A percentile compares a stretch with the other conserved stretches of the same genome.
These are phyloP conservation scores for Pleurozium schreberi DNA, from an alignment of 225 moss, liverwort and hornwort genomes.

Conservation along the genomic window DNA sequence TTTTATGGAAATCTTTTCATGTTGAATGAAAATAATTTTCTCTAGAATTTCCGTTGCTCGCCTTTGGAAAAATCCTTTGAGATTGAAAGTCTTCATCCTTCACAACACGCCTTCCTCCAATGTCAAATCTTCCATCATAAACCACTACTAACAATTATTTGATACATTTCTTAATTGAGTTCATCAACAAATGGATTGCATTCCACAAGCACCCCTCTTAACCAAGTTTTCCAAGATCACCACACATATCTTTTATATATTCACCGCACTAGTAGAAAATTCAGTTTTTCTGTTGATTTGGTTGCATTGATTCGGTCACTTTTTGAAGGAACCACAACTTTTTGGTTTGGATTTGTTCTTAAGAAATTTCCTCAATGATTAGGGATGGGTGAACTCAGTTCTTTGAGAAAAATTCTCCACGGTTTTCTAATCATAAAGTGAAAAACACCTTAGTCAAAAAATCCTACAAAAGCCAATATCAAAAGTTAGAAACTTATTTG, in stretches of 20 bases:
- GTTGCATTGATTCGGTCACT: too few relatives aligned
- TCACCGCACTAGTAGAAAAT: too few relatives aligned
- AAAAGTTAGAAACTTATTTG: not conserved
- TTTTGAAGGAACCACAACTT: not conserved
- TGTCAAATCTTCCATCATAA: not conserved
- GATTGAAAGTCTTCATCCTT: not conserved
- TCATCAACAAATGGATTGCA: fast-evolving
- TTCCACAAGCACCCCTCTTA: fast-evolving
- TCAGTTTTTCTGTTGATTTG: too few relatives aligned
- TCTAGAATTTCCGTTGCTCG: fast-evolving
- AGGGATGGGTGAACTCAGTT: fast-evolving
- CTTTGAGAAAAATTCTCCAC: not conserved
- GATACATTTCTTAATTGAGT: not conserved
- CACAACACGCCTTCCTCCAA: fast-evolving
- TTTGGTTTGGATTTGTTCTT: fast-evolving
- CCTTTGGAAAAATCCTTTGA: fast-evolving
- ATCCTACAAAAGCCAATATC: too few relatives aligned
- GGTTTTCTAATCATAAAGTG: not conserved
- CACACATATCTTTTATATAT: not conserved
- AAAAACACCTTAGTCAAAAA: too few relatives aligned
- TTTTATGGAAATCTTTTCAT: not conserved
- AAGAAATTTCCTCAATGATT: not conserved
- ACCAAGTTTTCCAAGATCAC: fast-evolving
- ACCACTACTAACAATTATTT: fast-evolving
- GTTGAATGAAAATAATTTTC: not conserved